These are phyloP conservation scores for Stagonosporopsis rhizophila DNA, from an alignment of 2,329 filamentous ascomycete species.

Conservation along the genomic window DNA sequence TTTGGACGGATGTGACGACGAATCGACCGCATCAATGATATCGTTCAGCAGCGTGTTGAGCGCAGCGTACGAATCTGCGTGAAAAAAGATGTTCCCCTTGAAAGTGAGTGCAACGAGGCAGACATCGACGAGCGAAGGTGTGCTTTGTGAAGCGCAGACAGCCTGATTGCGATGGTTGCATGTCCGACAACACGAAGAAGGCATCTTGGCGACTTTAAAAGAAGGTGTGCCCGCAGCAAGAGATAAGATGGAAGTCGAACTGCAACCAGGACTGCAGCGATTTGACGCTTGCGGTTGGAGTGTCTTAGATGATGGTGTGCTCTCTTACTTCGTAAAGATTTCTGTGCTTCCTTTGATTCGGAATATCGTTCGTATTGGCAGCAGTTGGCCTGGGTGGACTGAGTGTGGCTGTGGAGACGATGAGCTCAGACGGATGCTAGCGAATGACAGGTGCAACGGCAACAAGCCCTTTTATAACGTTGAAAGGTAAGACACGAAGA, in stretches of 20 bases:
- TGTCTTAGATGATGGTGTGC: not conserved
- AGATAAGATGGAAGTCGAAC: not conserved
- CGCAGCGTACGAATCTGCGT: constrained; percentile 17
- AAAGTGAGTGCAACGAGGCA: constrained; percentile 36
- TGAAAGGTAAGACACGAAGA: not conserved
- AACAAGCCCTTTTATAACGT: not conserved
- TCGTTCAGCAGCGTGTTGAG: constrained; percentile 37
- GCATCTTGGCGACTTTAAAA: not conserved
- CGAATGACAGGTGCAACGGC: not conserved
- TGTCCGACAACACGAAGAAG: constrained; percentile 34
- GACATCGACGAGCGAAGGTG: constrained; percentile 30
- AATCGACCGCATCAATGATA: constrained; percentile 35
- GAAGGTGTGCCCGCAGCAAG: not conserved
- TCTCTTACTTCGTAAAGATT: not conserved
- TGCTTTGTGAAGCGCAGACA: constrained; percentile 17
- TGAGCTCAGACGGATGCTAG: not conserved
- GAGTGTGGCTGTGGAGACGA: constrained; percentile 11
- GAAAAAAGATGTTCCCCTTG: constrained; percentile 21
- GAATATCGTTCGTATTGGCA: constrained; percentile 5
- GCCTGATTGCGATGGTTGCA: constrained; percentile 39
- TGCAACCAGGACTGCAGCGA: not conserved
- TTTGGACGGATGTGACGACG: constrained; percentile 28
- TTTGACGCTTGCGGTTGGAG: not conserved
- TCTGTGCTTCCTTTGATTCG: not conserved
- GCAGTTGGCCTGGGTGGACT: constrained; percentile 4